Percentiles rank a stretch among this genome's conserved stretches.
These are phyloP conservation scores for Blastobotrys serpentis DNA, from an alignment of 1,139 yeast species.

Conservation along the genomic window DNA sequence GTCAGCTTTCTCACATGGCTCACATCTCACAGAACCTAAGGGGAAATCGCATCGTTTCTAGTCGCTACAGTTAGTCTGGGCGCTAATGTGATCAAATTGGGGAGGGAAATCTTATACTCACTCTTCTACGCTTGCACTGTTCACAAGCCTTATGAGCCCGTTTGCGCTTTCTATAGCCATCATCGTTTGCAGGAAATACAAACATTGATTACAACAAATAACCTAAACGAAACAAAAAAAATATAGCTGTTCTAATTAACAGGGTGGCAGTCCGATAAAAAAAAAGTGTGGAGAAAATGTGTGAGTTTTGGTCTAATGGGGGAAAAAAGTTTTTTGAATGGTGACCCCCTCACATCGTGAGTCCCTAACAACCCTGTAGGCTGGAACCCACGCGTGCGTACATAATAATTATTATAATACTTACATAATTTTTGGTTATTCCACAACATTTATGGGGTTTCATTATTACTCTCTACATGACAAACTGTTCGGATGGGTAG, in stretches of 20 bases:
- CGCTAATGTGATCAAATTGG: too few species aligned
- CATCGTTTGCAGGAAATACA: conserved; percentile 60
- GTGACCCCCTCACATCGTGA: conserved; percentile 1
- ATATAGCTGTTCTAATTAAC: too few species aligned
- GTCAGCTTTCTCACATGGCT: conserved; percentile 36
- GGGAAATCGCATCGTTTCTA: conserved; percentile 36
- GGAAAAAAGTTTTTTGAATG: not conserved
- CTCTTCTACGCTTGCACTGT: conserved; percentile 47
- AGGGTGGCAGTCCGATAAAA: not conserved
- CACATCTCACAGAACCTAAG: conserved; percentile 32
- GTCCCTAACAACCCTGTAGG: not conserved
- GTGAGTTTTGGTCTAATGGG: not conserved
- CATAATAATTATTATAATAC: too few species aligned
- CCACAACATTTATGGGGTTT: too few species aligned
- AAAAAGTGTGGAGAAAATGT: not conserved
- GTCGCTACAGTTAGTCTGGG: too few species aligned
- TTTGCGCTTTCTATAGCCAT: conserved; percentile 52
- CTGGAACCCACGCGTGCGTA: too few species aligned
- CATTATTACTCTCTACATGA: too few species aligned
- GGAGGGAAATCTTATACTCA: conserved; percentile 17
- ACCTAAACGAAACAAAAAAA: not conserved
- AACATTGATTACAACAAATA: conserved; percentile 38
- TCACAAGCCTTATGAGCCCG: conserved; percentile 55
- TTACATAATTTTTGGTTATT: too few species aligned
- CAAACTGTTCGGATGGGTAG: too few species aligned